These are phyloP conservation scores for Starmera quercuum DNA, from an alignment of 805 yeast species.

Conservation along the genomic window DNA sequence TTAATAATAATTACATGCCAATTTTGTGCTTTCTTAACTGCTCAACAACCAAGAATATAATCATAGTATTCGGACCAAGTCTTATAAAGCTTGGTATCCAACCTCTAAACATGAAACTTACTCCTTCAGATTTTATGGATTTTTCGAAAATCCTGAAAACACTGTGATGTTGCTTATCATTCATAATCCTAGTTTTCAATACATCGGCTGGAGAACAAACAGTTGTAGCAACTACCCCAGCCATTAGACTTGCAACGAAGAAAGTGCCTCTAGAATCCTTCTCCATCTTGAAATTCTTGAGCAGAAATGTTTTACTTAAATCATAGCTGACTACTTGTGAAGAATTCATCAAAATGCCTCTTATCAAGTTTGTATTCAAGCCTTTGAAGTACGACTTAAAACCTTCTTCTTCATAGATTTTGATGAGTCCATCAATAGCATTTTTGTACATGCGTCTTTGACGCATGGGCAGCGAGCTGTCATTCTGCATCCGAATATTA, in stretches of 20 bases:
- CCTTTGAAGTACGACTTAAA: conserved; percentile 58
- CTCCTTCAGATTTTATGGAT: conserved; percentile 65
- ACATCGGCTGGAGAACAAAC: conserved; percentile 92
- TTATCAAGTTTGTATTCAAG: conserved; percentile 63
- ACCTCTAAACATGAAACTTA: conserved; percentile 78
- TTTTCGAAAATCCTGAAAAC: conserved; percentile 42
- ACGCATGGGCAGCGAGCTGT: conserved; percentile 55
- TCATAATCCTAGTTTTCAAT: conserved; percentile 83
- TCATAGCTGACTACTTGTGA: conserved; percentile 88
- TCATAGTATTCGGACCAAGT: conserved; percentile 74
- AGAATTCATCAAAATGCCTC: conserved; percentile 87
- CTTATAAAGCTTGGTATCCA: conserved; percentile 87
- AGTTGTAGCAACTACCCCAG: conserved; percentile 86
- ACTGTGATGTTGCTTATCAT: conserved; percentile 37
- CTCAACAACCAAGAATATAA: conserved; percentile 62
- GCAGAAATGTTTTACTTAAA: conserved; percentile 55
- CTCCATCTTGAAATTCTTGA: conserved; percentile 41
- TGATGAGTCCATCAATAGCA: conserved; percentile 67
- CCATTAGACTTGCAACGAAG: conserved; percentile 68
- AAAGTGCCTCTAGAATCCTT: conserved; percentile 63
- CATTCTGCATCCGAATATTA: conserved; percentile 88
- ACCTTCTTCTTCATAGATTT: conserved; percentile 58
- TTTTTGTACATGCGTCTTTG: conserved; percentile 68
- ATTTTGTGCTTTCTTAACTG: conserved; percentile 48
- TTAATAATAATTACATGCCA: conserved; percentile 37